These are phyloP conservation scores for Silene coronaria DNA, from an alignment of 179 eudicot species.

Conservation along the genomic window DNA sequence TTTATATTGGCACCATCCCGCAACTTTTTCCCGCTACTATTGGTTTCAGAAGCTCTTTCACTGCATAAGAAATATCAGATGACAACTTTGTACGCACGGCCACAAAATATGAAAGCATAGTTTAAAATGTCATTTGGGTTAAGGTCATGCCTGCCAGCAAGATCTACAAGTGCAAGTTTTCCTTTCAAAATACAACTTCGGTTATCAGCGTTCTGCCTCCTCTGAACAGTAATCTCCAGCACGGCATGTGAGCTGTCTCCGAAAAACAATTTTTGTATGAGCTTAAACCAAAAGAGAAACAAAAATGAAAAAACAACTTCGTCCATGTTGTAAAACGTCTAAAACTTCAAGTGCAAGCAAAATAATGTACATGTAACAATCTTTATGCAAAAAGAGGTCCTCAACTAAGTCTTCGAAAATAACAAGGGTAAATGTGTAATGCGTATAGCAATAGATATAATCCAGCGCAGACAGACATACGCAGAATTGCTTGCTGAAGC, in stretches of 20 bases:
- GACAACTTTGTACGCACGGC: slow-evolving; percentile 4
- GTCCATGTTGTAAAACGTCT: not conserved
- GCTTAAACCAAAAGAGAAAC: slow-evolving; percentile 6
- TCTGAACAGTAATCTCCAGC: slow-evolving; percentile 63
- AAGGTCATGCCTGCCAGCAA: slow-evolving; percentile 68
- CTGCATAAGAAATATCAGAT: slow-evolving; percentile 37
- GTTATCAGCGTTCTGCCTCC: slow-evolving; percentile 49
- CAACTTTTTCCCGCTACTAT: slow-evolving; percentile 63
- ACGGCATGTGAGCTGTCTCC: slow-evolving; percentile 72
- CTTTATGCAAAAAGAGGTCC: not conserved
- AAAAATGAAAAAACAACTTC: not conserved
- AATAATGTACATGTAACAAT: not conserved
- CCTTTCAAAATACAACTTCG: slow-evolving; percentile 59
- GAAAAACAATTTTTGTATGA: slow-evolving; percentile 18
- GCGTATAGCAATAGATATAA: not conserved
- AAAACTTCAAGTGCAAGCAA: not conserved
- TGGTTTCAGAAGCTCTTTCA: slow-evolving; percentile 83
- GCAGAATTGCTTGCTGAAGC: too few species aligned
- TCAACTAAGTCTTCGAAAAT: not conserved
- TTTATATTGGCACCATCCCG: slow-evolving; percentile 88
- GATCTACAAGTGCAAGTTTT: slow-evolving; percentile 85
- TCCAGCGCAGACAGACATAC: not conserved
- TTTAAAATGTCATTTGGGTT: not conserved
- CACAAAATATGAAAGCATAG: slow-evolving; percentile 8
- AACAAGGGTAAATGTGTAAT: not conserved